Evolutionary conservation across 495 filamentous ascomycete genomes (phyloP).

Genomic region (Aspergillus olivimuriae): DNA sequence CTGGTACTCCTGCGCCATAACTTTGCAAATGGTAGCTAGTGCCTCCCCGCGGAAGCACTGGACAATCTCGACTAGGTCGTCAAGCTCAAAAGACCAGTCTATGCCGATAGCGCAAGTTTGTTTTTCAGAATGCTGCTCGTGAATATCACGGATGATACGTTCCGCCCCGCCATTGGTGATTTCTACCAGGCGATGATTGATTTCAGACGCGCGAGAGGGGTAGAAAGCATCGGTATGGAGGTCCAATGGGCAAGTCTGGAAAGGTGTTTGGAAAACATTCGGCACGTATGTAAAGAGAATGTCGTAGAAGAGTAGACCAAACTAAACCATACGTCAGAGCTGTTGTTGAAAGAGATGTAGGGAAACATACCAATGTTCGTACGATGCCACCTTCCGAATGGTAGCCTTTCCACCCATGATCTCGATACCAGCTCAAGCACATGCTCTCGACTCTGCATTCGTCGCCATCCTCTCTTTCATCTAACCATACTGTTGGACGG

Average conservation of each 20-base stretch:
- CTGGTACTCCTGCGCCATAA: constrained; percentile 90
- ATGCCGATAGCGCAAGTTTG: constrained; percentile 83
- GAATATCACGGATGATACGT: constrained; percentile 58
- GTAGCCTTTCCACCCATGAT: constrained; percentile 86
- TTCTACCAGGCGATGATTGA: constrained; percentile 80
- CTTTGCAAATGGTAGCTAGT: constrained; percentile 78
- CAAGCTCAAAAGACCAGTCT: constrained; percentile 79
- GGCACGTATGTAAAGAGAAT: constrained; percentile 89
- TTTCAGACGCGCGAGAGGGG: constrained; percentile 73
- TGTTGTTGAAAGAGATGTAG: not conserved
- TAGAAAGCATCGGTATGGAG: constrained; percentile 94
- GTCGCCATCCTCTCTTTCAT: constrained; percentile 57
- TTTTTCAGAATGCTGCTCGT: constrained; percentile 55
- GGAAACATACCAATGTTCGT: constrained; percentile 57
- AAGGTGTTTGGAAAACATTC: constrained; percentile 94
- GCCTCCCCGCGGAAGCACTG: constrained; percentile 71
- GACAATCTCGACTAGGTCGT: constrained; percentile 80
- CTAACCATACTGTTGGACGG: constrained; percentile 81
- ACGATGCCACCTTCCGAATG: constrained; percentile 88
- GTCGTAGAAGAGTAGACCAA: constrained; percentile 89
- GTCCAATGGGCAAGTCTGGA: constrained; percentile 89
- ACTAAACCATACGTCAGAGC: constrained; percentile 29
- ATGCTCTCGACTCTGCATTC: constrained; percentile 86
- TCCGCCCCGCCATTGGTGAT: constrained; percentile 71
- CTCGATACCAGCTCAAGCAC: constrained; percentile 81